Evolutionary conservation across 129 eudicot genomes (phyloP).

Genomic region (Helichrysum umbraculigerum): DNA sequence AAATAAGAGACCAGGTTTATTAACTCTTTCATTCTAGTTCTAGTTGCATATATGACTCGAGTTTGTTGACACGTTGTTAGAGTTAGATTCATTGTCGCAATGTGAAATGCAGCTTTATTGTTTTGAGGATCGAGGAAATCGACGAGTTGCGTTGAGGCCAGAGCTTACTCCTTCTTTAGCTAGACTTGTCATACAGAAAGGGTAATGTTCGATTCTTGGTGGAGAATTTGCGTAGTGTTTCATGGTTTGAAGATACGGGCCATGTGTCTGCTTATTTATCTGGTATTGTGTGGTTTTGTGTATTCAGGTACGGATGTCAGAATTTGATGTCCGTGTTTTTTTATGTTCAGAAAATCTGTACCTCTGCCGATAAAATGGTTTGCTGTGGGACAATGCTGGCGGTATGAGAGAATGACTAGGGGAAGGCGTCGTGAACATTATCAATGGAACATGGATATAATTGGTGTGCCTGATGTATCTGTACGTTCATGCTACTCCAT

Average conservation of each 20-base stretch:
- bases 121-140: conserved; percentile 96
- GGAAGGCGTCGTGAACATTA: conserved; percentile 98
- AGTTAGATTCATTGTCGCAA: not conserved
- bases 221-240: conserved; percentile 5
- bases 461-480: conserved; percentile 86
- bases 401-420: conserved; percentile 95
- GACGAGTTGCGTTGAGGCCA: conserved; percentile 95
- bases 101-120: conserved; percentile 73
- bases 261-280: conserved; percentile 33
- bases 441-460: conserved; percentile 99
- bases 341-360: conserved; percentile 92
- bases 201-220: conserved; percentile 39
- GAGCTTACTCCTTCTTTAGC: conserved; percentile 99
- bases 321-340: conserved; percentile 72
- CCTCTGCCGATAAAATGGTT: conserved; percentile 96
- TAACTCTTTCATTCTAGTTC: not conserved
- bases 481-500: conserved; percentile 45
- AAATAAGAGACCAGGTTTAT: conserved; percentile 88
- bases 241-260: conserved; percentile 12
- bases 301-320: conserved; percentile 69
- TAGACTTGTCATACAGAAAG: conserved; percentile 98
- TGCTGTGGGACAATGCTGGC: conserved; percentile 99
- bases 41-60: conserved; percentile 4
- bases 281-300: conserved; percentile 45
- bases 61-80: not conserved